Evolutionary conservation across 164 flowering plant genomes (phyloP).

Genomic region (Dillenia turbinata): DNA sequence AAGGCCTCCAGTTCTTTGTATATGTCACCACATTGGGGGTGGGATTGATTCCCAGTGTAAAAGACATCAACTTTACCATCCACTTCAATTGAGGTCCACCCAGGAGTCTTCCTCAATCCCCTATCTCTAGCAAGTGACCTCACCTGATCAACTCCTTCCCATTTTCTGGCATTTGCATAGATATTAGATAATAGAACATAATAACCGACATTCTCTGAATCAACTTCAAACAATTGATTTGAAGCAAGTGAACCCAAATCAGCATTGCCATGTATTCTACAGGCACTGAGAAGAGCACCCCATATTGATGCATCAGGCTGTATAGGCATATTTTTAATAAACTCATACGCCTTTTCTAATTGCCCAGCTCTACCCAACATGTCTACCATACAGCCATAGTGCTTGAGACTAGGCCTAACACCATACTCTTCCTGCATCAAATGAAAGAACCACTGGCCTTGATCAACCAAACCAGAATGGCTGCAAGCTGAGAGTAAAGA

Average conservation of each 20-base stretch:
- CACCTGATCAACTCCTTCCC: conserved; percentile 55
- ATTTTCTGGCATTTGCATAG: conserved; percentile 53
- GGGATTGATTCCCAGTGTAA: conserved; percentile 54
- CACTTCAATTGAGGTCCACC: conserved; percentile 69
- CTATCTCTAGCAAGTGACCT: conserved; percentile 50
- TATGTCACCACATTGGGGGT: conserved; percentile 40
- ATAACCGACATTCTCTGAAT: conserved; percentile 64
- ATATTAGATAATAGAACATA: conserved; percentile 63
- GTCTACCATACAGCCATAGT: conserved; percentile 77
- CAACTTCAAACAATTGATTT: conserved; percentile 41
- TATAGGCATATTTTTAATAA: conserved; percentile 52
- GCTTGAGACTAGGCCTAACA: conserved; percentile 45
- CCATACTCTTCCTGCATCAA: conserved; percentile 43
- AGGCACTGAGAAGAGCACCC: conserved; percentile 70
- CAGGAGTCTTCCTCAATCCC: conserved; percentile 69
- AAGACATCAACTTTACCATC: conserved; percentile 46
- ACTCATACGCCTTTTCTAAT: conserved; percentile 42
- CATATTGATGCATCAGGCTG: conserved; percentile 57
- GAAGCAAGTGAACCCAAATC: conserved; percentile 56
- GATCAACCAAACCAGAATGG: conserved; percentile 60
- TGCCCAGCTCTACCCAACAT: conserved; percentile 60
- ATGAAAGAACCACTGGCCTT: conserved; percentile 41
- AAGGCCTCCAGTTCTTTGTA: conserved; percentile 35
- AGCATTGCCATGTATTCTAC: conserved; percentile 53
- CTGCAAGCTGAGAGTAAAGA: conserved; percentile 60